Evolutionary conservation across 371 early-diverging fungal species (phyloP), one percentile per base, ranked within the genome.

Genomic region (Mycotypha africana): DNA sequence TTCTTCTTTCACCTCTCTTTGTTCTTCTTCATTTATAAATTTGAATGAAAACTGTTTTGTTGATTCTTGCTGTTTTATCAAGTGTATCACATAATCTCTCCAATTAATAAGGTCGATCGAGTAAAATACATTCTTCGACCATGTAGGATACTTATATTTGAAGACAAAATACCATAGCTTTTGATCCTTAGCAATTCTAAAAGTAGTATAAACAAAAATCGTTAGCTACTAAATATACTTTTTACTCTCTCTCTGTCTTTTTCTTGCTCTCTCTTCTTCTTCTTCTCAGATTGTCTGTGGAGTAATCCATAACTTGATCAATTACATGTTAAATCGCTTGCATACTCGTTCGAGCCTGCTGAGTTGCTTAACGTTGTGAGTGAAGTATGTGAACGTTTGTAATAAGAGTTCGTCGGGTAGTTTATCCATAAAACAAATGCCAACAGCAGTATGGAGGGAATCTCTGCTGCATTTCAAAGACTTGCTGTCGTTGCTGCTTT

Each of bases 391-490:
- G 24, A 52, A 52, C 17, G 44, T 41, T 25, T 49, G 45, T 38
- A 60, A 34, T 16, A 60, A 41, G 38, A 60, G 31, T 40, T 60
- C 61, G 39, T 60, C 61, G 19, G 61, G 61, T n/a, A 60, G 42
- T 44, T 35, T 51, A 42, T 60, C 52, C 61, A 60, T 28, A n/a
- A n/a, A n/a, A n/a, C n/a, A n/a, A n/a, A n/a, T n/a, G n/a, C n/a
- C n/a, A n/a, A n/a, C n/a, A n/a, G n/a, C n/a, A n/a, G n/a, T n/a
- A n/a, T n/a, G n/a, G n/a, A n/a, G n/a, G n/a, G n/a, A n/a, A n/a
- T n/a, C n/a, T n/a, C n/a, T n/a, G n/a, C n/a, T n/a, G n/a, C n/a
- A n/a, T n/a, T n/a, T n/a, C n/a, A n/a, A n/a, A n/a, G n/a, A n/a
- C n/a, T n/a, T n/a, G n/a, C n/a, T n/a, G n/a, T n/a, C n/a, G n/a